Conservation (phyloP, 768 basidiomycete genomes). For the Filobasidium wieringae region DNA sequence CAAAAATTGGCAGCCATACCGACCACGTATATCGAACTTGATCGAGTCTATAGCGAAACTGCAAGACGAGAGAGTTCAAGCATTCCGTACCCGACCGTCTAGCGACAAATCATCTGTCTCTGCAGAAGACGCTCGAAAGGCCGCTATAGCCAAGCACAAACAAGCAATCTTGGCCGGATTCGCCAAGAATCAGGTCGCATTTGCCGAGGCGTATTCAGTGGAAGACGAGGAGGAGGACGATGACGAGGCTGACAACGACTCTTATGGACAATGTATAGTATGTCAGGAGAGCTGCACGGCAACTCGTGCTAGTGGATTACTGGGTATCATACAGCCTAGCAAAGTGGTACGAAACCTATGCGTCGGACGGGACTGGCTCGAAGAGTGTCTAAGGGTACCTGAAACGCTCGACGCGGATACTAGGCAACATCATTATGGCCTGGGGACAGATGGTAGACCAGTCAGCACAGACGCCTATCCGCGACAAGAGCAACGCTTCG, state of each 20-base stretch:
- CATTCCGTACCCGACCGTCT: conserved; percentile 20
- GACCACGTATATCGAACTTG: conserved; percentile 62
- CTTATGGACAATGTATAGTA: conserved; percentile 89
- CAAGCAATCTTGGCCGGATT: conserved; percentile 92
- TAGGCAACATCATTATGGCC: conserved; percentile 20
- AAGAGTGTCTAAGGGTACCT: conserved; percentile 57
- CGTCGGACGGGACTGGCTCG: conserved; percentile 46
- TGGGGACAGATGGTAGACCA: conserved; percentile 21
- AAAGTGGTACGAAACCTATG: conserved; percentile 67
- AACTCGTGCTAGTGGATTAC: conserved; percentile 63
- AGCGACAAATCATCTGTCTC: conserved; percentile 40
- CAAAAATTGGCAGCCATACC: conserved; percentile 57
- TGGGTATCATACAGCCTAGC: conserved; percentile 81
- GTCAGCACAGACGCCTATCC: conserved; percentile 32
- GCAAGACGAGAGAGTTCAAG: conserved; percentile 45
- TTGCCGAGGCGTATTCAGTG: conserved; percentile 58
- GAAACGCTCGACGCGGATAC: conserved; percentile 53
- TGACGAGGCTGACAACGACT: conserved; percentile 44
- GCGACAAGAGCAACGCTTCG: conserved; percentile 58
- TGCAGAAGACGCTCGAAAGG: conserved; percentile 58
- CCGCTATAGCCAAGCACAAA: conserved; percentile 78
- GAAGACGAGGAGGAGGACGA: conserved; percentile 43
- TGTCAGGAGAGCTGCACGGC: conserved; percentile 85
- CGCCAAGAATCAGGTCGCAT: conserved; percentile 79
- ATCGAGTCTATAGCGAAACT: conserved; percentile 51